A percentile compares a stretch with the other conserved stretches of the same genome.
phyloP scores from a whole-genome alignment of 345 rosid species.

The Carallia brachiata region DNA sequence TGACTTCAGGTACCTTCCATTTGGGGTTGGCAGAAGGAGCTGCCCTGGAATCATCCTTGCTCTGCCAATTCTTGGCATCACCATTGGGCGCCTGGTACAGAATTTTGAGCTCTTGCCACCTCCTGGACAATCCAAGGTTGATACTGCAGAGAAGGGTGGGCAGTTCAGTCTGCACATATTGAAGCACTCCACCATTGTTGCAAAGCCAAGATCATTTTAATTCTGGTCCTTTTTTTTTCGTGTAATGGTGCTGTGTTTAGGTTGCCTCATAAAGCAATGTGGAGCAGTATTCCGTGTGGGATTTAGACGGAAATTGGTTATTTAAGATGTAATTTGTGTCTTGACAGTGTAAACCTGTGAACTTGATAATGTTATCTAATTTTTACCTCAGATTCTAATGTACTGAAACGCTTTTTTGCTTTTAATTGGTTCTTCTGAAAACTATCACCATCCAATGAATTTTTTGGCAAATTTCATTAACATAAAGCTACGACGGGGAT shows the following conservation, averaged over 20 bases:
- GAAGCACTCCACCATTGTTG: constrained; percentile 89
- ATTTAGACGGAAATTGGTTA: not conserved
- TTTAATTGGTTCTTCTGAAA: too few species aligned
- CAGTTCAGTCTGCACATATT: constrained; percentile 95
- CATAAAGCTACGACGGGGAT: too few species aligned
- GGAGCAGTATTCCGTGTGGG: not conserved
- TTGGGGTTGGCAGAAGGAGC: constrained; percentile 97
- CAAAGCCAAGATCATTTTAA: constrained; percentile 63
- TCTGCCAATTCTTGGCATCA: constrained; percentile 83
- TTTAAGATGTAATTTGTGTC: not conserved
- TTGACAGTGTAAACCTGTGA: constrained; percentile 5
- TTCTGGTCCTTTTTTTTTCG: not conserved
- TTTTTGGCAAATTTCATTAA: too few species aligned
- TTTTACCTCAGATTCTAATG: not conserved
- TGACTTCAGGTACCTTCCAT: constrained; percentile 90
- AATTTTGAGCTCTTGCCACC: constrained; percentile 97
- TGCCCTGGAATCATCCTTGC: constrained; percentile 98
- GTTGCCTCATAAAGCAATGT: not conserved
- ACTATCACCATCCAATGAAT: too few species aligned
- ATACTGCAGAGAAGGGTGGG: constrained; percentile 88
- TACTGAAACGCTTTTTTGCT: too few species aligned
- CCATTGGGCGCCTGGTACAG: constrained; percentile 88
- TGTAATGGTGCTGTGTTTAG: not conserved
- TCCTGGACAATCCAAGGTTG: constrained; percentile 75
- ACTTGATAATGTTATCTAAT: not conserved